Evolutionary conservation across 129 eudicot species (phyloP).

Genomic region (Ambrosia trifida): DNA sequence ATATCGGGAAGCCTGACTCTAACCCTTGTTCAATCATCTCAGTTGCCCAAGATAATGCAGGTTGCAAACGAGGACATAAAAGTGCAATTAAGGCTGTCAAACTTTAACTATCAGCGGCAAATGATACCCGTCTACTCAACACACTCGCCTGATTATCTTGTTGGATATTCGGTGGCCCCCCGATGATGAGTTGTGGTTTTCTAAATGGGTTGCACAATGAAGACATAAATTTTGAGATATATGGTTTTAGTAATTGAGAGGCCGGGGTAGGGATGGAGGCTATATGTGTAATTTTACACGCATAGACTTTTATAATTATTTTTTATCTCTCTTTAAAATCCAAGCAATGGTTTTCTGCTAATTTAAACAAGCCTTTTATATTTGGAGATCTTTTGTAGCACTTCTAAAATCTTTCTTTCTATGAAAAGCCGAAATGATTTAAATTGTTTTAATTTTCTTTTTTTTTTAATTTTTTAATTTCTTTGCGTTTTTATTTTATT

Average conservation of each 20-base stretch:
- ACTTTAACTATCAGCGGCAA: background rate
- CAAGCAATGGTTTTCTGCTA: no score
- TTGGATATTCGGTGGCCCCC: slow-evolving; percentile 32
- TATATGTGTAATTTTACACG: background rate
- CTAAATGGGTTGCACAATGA: background rate
- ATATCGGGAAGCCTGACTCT: slow-evolving; percentile 43
- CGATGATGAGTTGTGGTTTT: background rate
- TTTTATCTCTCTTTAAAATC: no score
- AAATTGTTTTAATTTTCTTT: no score
- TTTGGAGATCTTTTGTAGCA: no score
- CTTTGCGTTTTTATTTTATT: no score
- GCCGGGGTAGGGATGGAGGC: background rate
- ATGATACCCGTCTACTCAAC: slow-evolving; percentile 28
- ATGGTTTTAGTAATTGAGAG: background rate
- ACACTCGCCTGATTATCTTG: slow-evolving; percentile 24
- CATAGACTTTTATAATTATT: background rate
- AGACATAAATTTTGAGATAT: background rate
- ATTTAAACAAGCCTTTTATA: no score
- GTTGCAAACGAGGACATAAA: slow-evolving; percentile 20
- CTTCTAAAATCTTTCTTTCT: no score
- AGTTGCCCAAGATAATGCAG: slow-evolving; percentile 34
- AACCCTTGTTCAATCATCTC: slow-evolving; percentile 48
- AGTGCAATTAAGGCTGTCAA: background rate
- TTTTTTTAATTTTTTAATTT: no score
- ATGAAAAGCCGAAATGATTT: no score